Base-by-base conservation (phyloP, 352 stramenopile species). In the Phytophthora kernoviae region DNA sequence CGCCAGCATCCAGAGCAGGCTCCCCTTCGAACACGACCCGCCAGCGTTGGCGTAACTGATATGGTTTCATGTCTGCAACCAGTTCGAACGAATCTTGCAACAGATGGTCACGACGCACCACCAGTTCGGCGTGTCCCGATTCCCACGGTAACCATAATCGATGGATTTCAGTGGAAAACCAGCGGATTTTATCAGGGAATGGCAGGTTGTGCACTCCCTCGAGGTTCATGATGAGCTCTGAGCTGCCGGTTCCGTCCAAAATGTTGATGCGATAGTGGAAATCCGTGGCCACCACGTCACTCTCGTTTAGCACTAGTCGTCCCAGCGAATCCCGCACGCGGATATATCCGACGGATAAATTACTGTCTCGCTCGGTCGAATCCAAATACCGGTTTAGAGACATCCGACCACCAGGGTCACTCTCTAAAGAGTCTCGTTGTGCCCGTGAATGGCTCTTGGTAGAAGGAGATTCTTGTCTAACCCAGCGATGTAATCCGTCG, bases 61-160 rank as follows among this genome's bases (percentile, higher is more conserved):
- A 90, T 14, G 73, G 66, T 59, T 94, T 90, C 78, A 97, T 92
- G 0, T 69, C 75, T 32, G 76, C 70, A 20, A 96, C 77, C 32
- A 93, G 73, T 30, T 87, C 70, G 55, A 94, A 93, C 20, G 87
- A 96, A 57, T 97, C 90, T 49, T 95, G 81, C 20, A 97, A 73
- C 39, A 97, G 69, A 60, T 93, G 76, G 44, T 91, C 75, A 20
- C 90, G 68, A 41, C 82, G 75, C 10, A 97, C 81, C n/a, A 83
- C 73, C 57, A 96, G 72, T 47, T 91, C 77, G 10, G 84, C 77
- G 60, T 92, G 84, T 30, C 87, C 87, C 2, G 79, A 90, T 48
- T 93, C 85, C 84, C 84, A 94, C 4, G 85, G 83, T n/a, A 91
- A 72, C 82, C 80, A 90, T 8, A 96, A 59, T 0, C 79, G 80